These are phyloP conservation scores for Exophiala sp. DNA, from an alignment of 2,329 filamentous ascomycete genomes.

Conservation along the genomic window DNA sequence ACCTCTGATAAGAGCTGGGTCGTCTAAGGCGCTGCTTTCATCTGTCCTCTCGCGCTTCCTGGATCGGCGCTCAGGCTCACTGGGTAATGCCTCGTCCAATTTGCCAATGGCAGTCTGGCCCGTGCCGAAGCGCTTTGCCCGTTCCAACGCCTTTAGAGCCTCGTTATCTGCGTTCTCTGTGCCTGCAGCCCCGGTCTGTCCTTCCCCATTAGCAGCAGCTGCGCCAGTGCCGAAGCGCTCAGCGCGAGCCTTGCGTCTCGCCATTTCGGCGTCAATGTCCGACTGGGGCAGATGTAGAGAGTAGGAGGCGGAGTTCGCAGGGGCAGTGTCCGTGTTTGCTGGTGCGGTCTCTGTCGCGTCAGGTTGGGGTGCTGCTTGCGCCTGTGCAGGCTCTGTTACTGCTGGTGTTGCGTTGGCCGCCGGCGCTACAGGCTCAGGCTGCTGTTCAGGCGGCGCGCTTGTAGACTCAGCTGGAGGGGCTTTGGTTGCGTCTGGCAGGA, in stretches of 20 bases:
- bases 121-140: conserved; percentile 43
- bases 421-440: conserved; percentile 18
- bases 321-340: conserved; percentile 20
- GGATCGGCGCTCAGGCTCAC: conserved; percentile 36
- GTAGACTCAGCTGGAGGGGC: conserved; percentile 30
- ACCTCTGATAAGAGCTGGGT: conserved; percentile 40
- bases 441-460: conserved; percentile 32
- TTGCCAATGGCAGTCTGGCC: conserved; percentile 35
- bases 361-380: conserved; percentile 12
- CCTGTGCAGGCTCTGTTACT: conserved; percentile 29
- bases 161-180: conserved; percentile 40
- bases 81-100: conserved; percentile 43
- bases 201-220: conserved; percentile 27
- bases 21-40: conserved; percentile 34
- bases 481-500: conserved; percentile 9
- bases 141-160: conserved; percentile 41
- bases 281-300: conserved; percentile 40
- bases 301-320: conserved; percentile 31
- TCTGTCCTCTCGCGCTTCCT: conserved; percentile 35
- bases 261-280: conserved; percentile 42
- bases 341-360: no score
- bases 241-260: conserved; percentile 45
- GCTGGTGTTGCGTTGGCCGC: conserved; percentile 22
- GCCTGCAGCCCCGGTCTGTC: conserved; percentile 30
- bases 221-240: conserved; percentile 41